Conservation (phyloP, 768 basidiomycete genomes). For the Tulasnella sp. region DNA sequence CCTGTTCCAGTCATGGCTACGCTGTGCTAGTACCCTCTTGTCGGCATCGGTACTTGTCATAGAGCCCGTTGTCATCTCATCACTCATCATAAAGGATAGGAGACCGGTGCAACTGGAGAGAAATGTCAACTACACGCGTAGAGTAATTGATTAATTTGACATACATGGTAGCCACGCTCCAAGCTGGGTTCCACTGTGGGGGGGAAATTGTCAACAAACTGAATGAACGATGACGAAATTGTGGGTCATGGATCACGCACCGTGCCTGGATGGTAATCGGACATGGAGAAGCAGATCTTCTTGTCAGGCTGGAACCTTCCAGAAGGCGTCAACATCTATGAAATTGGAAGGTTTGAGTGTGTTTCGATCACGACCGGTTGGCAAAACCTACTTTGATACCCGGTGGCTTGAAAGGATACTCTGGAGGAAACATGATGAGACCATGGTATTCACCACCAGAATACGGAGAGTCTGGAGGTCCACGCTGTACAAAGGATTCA, state of each 20-base stretch:
- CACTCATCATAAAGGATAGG: conserved; percentile 85
- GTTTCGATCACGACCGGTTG: background rate
- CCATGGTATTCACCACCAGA: conserved; percentile 91
- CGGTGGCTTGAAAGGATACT: conserved; percentile 94
- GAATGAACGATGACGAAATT: background rate
- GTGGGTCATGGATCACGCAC: conserved; percentile 34
- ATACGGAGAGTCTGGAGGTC: conserved; percentile 87
- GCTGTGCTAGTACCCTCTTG: conserved; percentile 59
- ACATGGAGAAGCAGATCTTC: conserved; percentile 98
- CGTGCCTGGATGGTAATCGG: conserved; percentile 82
- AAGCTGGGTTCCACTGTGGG: conserved; percentile 81
- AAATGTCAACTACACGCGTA: conserved; percentile 1
- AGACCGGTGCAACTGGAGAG: conserved; percentile 70
- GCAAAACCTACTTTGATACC: conserved; percentile 67
- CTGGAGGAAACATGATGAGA: conserved; percentile 77
- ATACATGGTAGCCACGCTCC: conserved; percentile 90
- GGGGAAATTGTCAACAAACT: background rate
- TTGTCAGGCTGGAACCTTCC: conserved; percentile 83
- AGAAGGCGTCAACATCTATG: conserved; percentile 79
- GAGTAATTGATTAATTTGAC: conserved; percentile 24
- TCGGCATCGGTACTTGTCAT: conserved; percentile 67
- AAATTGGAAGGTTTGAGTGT: background rate
- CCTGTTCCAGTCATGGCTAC: conserved; percentile 81
- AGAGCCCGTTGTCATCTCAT: conserved; percentile 94
- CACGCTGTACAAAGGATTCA: conserved; percentile 41